Evolutionary conservation across 2,329 filamentous ascomycete genomes (phyloP).

Genomic region (Aciculosporium take): DNA sequence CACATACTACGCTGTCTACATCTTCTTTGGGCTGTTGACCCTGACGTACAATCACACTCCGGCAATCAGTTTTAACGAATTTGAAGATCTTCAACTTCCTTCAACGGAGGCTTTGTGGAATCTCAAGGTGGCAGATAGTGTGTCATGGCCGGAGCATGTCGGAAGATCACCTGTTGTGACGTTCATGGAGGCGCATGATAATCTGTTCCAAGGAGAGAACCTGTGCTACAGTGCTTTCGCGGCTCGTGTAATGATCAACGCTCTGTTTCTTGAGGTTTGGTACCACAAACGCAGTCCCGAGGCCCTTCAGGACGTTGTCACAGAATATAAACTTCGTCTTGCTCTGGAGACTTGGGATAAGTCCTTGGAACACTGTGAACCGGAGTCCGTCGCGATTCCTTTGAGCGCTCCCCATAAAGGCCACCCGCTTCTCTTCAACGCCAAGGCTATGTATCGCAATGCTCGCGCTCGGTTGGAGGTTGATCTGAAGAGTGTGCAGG

Average conservation of each 20-base stretch:
- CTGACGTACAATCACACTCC: conserved; percentile 96
- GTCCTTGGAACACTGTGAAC: conserved; percentile 84
- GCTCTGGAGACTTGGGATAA: conserved; percentile 98
- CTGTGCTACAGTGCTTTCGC: conserved; percentile 92
- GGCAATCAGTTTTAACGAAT: conserved; percentile 95
- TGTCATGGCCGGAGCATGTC: conserved; percentile 70
- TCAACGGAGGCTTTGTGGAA: conserved; percentile 95
- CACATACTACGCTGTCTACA: conserved; percentile 97
- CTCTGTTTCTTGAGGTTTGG: conserved; percentile 95
- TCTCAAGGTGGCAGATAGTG: conserved; percentile 61
- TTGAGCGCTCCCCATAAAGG: conserved; percentile 91
- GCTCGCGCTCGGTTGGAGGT: conserved; percentile 85
- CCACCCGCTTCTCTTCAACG: conserved; percentile 94
- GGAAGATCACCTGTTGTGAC: conserved; percentile 60
- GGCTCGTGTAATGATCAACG: conserved; percentile 97
- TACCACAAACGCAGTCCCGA: conserved; percentile 98
- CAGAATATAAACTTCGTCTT: conserved; percentile 91
- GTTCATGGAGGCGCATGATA: conserved; percentile 88
- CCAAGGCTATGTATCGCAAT: conserved; percentile 92
- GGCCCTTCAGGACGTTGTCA: conserved; percentile 89
- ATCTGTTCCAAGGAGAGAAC: conserved; percentile 83
- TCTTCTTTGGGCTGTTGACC: conserved; percentile 92
- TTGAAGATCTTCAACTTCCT: conserved; percentile 81
- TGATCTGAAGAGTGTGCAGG: conserved; percentile 88
- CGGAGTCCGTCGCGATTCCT: conserved; percentile 75